Percentiles rank a stretch among this genome's conserved stretches.
Evolutionary conservation across 1,284 basidiomycete species (phyloP).

Genomic region (Porphyrellus sp.): DNA sequence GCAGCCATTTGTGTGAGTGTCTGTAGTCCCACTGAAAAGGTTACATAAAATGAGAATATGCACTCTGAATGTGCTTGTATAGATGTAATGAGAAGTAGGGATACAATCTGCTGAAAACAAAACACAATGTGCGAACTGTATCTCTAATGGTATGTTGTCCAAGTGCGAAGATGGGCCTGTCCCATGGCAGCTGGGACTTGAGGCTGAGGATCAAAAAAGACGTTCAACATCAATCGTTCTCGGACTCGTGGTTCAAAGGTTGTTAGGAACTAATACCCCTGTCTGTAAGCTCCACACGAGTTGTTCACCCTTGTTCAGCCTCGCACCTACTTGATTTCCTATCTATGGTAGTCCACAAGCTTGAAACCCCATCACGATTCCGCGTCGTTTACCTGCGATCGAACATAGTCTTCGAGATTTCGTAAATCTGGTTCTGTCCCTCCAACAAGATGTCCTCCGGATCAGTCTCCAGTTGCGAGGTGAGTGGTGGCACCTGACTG

Average conservation of each 20-base stretch:
- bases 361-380: constrained; percentile 71
- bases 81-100: too few species aligned
- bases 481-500: constrained; percentile 43
- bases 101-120: too few species aligned
- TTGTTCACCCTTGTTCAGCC: constrained; percentile 62
- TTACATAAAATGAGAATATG: too few species aligned
- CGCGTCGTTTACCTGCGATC: constrained; percentile 24
- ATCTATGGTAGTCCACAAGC: constrained; percentile 67
- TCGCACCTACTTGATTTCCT: constrained; percentile 60
- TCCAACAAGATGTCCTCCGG: constrained; percentile 41
- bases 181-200: too few species aligned
- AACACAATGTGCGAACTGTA: not conserved
- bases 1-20: too few species aligned
- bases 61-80: too few species aligned
- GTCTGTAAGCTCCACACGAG: constrained; percentile 64
- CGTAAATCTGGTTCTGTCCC: constrained; percentile 36
- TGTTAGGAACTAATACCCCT: constrained; percentile 9
- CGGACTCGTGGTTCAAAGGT: constrained; percentile 51
- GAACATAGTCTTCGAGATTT: constrained; percentile 43
- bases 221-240: constrained; percentile 44
- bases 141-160: not conserved
- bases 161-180: not conserved
- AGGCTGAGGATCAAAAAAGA: too few species aligned
- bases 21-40: too few species aligned
- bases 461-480: constrained; percentile 40